Conservation (phyloP, 352 stramenopile genomes). For the Phytophthora citrophthora region DNA sequence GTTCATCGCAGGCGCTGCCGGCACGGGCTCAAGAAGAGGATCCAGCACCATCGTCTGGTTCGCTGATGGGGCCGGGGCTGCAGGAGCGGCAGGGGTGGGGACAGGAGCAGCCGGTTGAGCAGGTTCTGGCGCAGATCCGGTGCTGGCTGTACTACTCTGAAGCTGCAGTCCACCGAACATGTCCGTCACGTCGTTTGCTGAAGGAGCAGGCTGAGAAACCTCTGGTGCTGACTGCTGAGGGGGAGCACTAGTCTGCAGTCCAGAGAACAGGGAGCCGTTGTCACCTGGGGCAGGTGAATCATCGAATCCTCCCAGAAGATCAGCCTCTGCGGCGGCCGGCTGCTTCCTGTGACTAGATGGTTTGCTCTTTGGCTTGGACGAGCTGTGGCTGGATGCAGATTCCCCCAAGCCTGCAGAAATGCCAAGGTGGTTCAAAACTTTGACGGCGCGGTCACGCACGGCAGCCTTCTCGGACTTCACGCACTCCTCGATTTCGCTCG, state of each 20-base stretch:
- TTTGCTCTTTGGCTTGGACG: constrained; percentile 37
- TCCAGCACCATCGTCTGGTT: constrained; percentile 68
- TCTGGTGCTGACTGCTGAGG: constrained; percentile 38
- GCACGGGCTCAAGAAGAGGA: constrained; percentile 70
- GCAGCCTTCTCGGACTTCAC: constrained; percentile 78
- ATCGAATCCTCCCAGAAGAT: constrained; percentile 79
- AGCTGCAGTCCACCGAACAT: constrained; percentile 85
- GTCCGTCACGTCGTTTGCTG: constrained; percentile 51
- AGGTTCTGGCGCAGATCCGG: constrained; percentile 20
- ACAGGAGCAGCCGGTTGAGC: constrained; percentile 23
- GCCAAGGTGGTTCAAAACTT: constrained; percentile 71
- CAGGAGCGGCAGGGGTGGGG: constrained; percentile 26
- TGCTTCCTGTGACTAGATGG: constrained; percentile 45
- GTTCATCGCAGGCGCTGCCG: constrained; percentile 50
- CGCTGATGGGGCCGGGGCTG: constrained; percentile 25
- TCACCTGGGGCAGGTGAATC: constrained; percentile 48
- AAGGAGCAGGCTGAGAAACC: constrained; percentile 21
- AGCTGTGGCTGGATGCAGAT: constrained; percentile 32
- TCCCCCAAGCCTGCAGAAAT: constrained; percentile 42
- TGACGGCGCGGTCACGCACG: constrained; percentile 77
- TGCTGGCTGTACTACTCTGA: constrained; percentile 48
- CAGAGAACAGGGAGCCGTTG: constrained; percentile 62
- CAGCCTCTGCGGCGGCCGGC: constrained; percentile 46
- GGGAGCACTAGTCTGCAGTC: constrained; percentile 51
- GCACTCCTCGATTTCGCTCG: constrained; percentile 75